Percentiles rank a stretch among this genome's conserved stretches.
These are phyloP conservation scores for Paecilomyces dactylethromorphus DNA, from an alignment of 2,329 filamentous ascomycete genomes.

Conservation along the genomic window DNA sequence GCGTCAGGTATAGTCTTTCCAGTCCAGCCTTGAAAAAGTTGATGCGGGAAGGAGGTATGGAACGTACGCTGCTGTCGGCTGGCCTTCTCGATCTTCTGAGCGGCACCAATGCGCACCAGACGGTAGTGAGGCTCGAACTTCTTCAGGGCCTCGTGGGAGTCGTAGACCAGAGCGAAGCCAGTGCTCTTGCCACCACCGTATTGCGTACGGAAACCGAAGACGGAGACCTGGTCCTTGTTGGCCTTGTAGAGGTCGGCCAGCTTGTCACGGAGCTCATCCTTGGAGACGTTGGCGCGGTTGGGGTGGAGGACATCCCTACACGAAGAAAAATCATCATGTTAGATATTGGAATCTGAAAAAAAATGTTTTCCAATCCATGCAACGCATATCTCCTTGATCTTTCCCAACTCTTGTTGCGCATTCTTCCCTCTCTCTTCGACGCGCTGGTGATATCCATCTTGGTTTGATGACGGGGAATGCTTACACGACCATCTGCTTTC, in stretches of 20 bases:
- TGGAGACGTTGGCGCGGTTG: constrained; percentile 95
- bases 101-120: constrained; percentile 86
- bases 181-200: constrained; percentile 99
- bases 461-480: constrained; percentile 34
- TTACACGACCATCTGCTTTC: constrained; percentile 99
- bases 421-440: constrained; percentile 4
- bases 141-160: constrained; percentile 97
- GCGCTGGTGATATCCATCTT: constrained; percentile 4
- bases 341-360: constrained; percentile 10
- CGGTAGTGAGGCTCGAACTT: constrained; percentile 99
- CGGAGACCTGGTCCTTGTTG: constrained; percentile 92
- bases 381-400: not conserved
- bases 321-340: constrained; percentile 15
- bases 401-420: constrained; percentile 1
- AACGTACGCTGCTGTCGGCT: constrained; percentile 98
- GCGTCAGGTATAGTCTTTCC: not conserved
- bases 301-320: constrained; percentile 98
- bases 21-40: not conserved
- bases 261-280: constrained; percentile 96
- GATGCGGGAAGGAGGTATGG: constrained; percentile 1
- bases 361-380: not conserved
- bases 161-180: constrained; percentile 97
- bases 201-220: constrained; percentile 97
- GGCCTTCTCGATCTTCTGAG: constrained; percentile 92
- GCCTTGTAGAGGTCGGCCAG: constrained; percentile 96